Percentiles rank a stretch among this genome's conserved stretches.
Conservation (phyloP, 1,284 basidiomycete genomes). For the Trametes pubescens region DNA sequence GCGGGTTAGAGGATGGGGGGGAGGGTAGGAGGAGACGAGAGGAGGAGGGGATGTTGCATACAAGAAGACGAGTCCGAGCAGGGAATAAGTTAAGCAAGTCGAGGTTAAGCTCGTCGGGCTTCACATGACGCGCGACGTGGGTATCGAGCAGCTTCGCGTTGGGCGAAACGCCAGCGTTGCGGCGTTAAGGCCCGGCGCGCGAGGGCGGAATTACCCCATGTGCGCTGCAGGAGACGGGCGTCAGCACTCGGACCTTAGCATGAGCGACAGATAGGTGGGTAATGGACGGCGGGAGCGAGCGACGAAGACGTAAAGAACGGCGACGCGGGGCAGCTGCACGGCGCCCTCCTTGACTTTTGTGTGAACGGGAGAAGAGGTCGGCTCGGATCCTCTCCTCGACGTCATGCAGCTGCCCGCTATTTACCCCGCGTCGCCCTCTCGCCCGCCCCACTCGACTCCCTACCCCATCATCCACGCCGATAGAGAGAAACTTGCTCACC, state of each 20-base stretch:
- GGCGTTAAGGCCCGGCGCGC: neutral
- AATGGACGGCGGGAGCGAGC: neutral
- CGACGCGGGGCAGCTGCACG: neutral
- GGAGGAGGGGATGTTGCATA: conserved; percentile 2
- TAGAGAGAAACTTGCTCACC: conserved; percentile 29
- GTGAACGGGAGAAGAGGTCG: conserved; percentile 8
- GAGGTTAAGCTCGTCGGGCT: conserved; percentile 17
- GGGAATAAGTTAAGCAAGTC: conserved; percentile 21
- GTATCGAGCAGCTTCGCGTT: neutral
- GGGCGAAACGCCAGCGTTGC: conserved; percentile 7
- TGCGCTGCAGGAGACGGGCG: conserved; percentile 22
- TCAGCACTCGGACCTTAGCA: conserved; percentile 21
- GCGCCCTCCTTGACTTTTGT: neutral
- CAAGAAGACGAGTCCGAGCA: conserved; percentile 1
- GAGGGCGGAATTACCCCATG: conserved; percentile 17
- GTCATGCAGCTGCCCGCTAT: conserved; percentile 12
- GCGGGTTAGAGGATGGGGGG: neutral
- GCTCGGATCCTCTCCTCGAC: conserved; percentile 23
- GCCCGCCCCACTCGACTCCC: neutral
- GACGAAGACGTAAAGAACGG: conserved; percentile 25
- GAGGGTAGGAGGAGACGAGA: neutral
- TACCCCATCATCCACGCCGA: neutral
- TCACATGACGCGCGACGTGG: neutral
- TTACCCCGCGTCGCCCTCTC: conserved; percentile 7
- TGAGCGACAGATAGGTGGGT: neutral